Percentiles rank a stretch among this genome's conserved stretches.
These are phyloP conservation scores for Penicillium cosmopolitanum DNA, from an alignment of 495 filamentous ascomycete genomes.

Conservation along the genomic window DNA sequence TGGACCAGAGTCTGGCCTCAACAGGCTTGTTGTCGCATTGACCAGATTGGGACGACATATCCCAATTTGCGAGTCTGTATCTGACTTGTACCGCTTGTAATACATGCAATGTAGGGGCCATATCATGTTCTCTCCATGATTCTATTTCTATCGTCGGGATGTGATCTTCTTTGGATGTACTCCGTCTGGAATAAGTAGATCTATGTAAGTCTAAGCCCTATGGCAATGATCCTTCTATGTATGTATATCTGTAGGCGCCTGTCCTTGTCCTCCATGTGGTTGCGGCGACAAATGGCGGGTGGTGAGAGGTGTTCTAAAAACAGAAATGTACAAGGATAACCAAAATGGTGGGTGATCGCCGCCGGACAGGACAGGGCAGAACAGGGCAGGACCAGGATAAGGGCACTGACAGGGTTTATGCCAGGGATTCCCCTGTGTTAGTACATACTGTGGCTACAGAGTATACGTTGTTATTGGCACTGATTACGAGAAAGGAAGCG, in stretches of 20 bases:
- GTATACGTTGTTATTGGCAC: no score
- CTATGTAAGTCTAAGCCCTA: neutral
- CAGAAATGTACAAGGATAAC: slow-evolving; percentile 6
- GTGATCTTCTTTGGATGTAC: no score
- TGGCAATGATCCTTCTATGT: neutral
- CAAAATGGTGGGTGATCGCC: neutral
- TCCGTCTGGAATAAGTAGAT: no score
- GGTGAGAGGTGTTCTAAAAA: slow-evolving; percentile 12
- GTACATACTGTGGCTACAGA: no score
- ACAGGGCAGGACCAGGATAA: no score
- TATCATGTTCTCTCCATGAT: neutral
- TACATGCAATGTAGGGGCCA: neutral
- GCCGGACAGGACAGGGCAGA: neutral
- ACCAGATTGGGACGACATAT: neutral
- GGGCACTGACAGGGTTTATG: neutral
- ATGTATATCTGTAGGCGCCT: neutral
- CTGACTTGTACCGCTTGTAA: neutral
- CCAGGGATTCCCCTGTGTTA: neutral
- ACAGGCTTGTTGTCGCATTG: neutral
- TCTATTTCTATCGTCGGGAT: neutral
- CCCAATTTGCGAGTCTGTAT: neutral
- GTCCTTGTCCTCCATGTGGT: slow-evolving; percentile 18
- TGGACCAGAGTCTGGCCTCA: neutral
- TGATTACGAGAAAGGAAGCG: neutral
- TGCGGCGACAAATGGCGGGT: slow-evolving; percentile 10